A percentile compares a stretch with the other conserved stretches of the same genome.
Conservation (phyloP, 2,329 filamentous ascomycete species). For the Xylariaceae sp. region DNA sequence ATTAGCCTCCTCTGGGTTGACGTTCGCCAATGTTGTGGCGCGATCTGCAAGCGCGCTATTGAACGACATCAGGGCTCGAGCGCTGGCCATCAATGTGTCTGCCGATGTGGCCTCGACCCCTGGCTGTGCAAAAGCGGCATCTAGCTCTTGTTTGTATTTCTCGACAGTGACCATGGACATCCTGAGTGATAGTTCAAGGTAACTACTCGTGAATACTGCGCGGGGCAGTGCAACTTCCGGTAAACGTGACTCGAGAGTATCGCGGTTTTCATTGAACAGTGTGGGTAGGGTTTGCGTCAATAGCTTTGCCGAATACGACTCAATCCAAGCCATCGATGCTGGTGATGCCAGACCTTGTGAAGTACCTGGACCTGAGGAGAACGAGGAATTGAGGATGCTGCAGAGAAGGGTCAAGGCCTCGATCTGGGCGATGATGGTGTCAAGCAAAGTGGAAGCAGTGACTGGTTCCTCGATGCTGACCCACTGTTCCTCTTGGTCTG, state of each 20-base stretch:
- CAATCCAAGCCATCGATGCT: constrained; percentile 49
- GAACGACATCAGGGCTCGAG: constrained; percentile 25
- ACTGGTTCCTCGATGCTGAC: constrained; percentile 64
- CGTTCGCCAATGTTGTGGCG: background rate
- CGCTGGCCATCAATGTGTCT: constrained; percentile 21
- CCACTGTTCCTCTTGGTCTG: constrained; percentile 51
- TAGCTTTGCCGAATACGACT: constrained; percentile 51
- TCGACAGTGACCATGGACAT: constrained; percentile 21
- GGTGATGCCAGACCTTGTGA: background rate
- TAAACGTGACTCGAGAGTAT: constrained; percentile 4
- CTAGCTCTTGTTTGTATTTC: constrained; percentile 25
- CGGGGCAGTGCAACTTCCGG: constrained; percentile 25
- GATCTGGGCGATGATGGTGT: constrained; percentile 64
- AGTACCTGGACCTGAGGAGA: background rate
- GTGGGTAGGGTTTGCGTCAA: constrained; percentile 25
- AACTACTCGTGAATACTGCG: constrained; percentile 23
- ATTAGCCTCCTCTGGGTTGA: constrained; percentile 1
- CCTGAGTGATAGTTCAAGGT: constrained; percentile 26
- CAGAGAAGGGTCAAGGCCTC: constrained; percentile 42
- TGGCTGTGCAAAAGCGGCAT: constrained; percentile 22
- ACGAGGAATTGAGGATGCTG: background rate
- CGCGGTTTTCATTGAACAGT: constrained; percentile 8
- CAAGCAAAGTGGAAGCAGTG: constrained; percentile 60
- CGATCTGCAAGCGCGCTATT: constrained; percentile 24
- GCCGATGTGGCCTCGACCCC: constrained; percentile 18